These are phyloP conservation scores for Acanthamoeba quina DNA, from an alignment of 208 protist genomes.

Conservation along the genomic window DNA sequence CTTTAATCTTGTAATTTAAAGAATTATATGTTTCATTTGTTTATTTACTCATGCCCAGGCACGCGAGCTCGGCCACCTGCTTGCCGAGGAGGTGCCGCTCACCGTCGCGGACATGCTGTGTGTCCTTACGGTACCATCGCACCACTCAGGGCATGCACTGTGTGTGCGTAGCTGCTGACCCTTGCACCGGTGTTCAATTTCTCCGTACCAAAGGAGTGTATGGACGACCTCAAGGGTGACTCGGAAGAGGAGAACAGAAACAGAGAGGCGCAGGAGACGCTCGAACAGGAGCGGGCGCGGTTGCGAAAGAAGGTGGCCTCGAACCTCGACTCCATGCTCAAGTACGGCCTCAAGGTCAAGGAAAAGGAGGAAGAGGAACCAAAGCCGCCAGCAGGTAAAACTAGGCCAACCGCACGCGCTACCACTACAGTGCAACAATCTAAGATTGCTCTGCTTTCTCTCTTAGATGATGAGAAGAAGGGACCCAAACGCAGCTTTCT, in stretches of 20 bases:
- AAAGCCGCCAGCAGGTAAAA: neutral
- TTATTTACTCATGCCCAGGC: neutral
- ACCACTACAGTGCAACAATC: neutral
- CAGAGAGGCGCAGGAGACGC: neutral
- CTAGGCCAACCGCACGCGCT: too few relatives aligned
- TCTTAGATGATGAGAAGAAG: neutral
- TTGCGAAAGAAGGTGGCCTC: neutral
- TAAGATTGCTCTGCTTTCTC: neutral
- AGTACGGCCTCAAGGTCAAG: conserved; percentile 5
- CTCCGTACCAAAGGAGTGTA: neutral
- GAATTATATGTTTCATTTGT: neutral
- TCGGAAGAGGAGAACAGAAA: neutral
- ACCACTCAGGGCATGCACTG: neutral
- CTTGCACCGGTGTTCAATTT: neutral
- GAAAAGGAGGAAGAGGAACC: neutral
- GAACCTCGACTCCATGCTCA: conserved; percentile 15
- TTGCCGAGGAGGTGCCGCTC: neutral
- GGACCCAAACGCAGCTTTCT: neutral
- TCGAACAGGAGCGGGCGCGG: neutral
- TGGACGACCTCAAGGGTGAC: conserved; percentile 24
- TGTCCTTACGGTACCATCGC: neutral
- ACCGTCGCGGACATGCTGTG: neutral
- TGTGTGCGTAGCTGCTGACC: neutral
- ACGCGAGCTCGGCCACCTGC: neutral
- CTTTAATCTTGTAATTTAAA: neutral